Percentiles rank a stretch among this genome's conserved stretches.
phyloP scores from a whole-genome alignment of 192 early-diverging fungal genomes.

The Coemansia sp. region DNA sequence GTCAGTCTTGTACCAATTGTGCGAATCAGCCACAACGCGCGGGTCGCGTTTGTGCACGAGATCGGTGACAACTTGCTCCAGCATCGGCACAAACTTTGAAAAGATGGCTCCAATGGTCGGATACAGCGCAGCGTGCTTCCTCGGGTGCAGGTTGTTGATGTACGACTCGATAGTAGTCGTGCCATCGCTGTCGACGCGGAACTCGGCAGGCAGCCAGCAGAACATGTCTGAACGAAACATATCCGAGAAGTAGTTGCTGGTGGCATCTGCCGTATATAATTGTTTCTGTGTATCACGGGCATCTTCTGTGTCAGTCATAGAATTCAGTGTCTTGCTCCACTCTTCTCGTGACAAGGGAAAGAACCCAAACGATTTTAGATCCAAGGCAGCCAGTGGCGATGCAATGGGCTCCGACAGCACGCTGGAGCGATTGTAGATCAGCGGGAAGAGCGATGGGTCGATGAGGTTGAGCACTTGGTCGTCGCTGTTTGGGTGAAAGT shows the following conservation, averaged over 20 bases:
- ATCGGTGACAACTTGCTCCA: conserved; percentile 60
- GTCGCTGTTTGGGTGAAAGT: conserved; percentile 53
- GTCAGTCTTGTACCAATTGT: conserved; percentile 18
- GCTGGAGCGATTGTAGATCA: conserved; percentile 30
- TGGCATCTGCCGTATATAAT: conserved; percentile 3
- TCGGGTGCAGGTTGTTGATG: conserved; percentile 77
- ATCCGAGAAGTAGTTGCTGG: neutral
- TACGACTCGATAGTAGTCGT: conserved; percentile 58
- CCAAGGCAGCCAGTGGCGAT: conserved; percentile 27
- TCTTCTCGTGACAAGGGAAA: conserved; percentile 8
- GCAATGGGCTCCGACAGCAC: conserved; percentile 23
- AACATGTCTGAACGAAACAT: conserved; percentile 12
- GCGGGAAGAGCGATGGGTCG: conserved; percentile 58
- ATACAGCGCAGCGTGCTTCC: conserved; percentile 57
- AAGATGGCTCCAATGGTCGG: conserved; percentile 57
- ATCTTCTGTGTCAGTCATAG: neutral
- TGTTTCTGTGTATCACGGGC: neutral
- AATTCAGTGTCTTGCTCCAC: conserved; percentile 14
- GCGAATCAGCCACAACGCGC: conserved; percentile 11
- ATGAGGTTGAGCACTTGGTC: conserved; percentile 59
- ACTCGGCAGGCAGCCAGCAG: conserved; percentile 72
- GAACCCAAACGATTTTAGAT: conserved; percentile 30
- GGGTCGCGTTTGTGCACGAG: conserved; percentile 6
- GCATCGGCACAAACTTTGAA: conserved; percentile 62
- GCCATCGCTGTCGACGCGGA: conserved; percentile 57